Base-by-base conservation (phyloP, 1,284 basidiomycete species). In the Caloboletus firmus region DNA sequence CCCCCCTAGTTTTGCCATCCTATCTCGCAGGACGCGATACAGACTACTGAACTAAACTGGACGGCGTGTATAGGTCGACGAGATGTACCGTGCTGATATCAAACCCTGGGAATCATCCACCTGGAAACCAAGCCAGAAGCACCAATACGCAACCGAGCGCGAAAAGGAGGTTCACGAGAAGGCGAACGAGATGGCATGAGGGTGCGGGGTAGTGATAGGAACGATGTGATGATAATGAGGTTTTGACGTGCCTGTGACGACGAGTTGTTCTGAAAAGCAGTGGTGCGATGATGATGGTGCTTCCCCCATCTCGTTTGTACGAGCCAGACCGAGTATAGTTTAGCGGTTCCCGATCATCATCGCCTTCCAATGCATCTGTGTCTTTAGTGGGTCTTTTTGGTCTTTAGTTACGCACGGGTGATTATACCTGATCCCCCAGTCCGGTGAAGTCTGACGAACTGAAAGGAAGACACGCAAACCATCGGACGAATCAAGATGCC, bases 71-170 rank as follows among this genome's bases (percentile, higher is more conserved):
- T 39, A 67, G 62, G 63, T 67, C 37, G 63, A 64, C 35, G 62
- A 67, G 37, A 49, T 64, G 61, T 64, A 64, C 42, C 55, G 63
- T 15, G 64, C 64, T 10, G 54, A 45, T 3, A 36, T 67, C 35
- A 31, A 39, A 26, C 59, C 62, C 10, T 66, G 63, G 62, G 34
- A 37, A n/a, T 64, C 65, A 4, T 36, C 45, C 11, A 15, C 28
- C 2, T 64, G 62, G 65, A 45, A 35, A 26, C 63, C 62, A 4
- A 56, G 59, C 4, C 48, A 45, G 36, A 65, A 58, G 24, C 59
- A 49, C 22, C 49, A 37, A 1, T 34, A 52, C 34, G 1, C 45
- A 2, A 51, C 24, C 10, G 52, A 50, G 42, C 40, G 30, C 4
- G 59, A 56, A 6, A 61, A 54, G 7, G 42, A 45, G 28, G 43